These are phyloP conservation scores for Kodamaea alishanica DNA, from an alignment of 1,139 yeast genomes.

Conservation along the genomic window DNA sequence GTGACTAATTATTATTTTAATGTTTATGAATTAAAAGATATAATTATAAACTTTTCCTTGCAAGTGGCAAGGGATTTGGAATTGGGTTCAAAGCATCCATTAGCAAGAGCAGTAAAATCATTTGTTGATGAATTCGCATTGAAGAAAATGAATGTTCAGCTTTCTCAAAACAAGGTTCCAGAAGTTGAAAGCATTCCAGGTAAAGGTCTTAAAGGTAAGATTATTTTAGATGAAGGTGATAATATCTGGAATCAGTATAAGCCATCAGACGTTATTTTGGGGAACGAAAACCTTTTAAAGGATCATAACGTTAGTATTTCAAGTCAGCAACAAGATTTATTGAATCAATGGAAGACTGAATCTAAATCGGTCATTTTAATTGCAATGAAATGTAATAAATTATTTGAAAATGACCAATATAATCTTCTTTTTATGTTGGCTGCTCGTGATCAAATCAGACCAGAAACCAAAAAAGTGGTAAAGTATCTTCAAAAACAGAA, in stretches of 20 bases:
- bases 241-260: conserved; percentile 27
- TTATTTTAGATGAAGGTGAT: conserved; percentile 22
- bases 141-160: conserved; percentile 12
- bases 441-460: conserved; percentile 62
- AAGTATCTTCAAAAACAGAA: conserved; percentile 38
- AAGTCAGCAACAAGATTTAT: conserved; percentile 20
- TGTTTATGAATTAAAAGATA: conserved; percentile 11
- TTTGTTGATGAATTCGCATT: conserved; percentile 30
- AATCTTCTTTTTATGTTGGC: conserved; percentile 50
- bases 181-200: conserved; percentile 54
- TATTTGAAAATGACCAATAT: conserved; percentile 27
- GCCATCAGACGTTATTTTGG: conserved; percentile 49
- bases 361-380: conserved; percentile 63
- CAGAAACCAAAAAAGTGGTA: conserved; percentile 57
- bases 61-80: conserved; percentile 62
- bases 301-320: conserved; percentile 39
- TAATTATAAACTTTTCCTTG: conserved; percentile 28
- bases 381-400: conserved; percentile 34
- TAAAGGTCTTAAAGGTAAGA: conserved; percentile 50
- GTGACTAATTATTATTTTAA: conserved; percentile 48
- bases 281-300: conserved; percentile 56
- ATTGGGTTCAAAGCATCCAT: conserved; percentile 64
- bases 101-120: conserved; percentile 54
- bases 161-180: conserved; percentile 42
- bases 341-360: conserved; percentile 55